phyloP scores from a whole-genome alignment of 192 early-diverging fungal species.

The Linnemannia exigua region DNA sequence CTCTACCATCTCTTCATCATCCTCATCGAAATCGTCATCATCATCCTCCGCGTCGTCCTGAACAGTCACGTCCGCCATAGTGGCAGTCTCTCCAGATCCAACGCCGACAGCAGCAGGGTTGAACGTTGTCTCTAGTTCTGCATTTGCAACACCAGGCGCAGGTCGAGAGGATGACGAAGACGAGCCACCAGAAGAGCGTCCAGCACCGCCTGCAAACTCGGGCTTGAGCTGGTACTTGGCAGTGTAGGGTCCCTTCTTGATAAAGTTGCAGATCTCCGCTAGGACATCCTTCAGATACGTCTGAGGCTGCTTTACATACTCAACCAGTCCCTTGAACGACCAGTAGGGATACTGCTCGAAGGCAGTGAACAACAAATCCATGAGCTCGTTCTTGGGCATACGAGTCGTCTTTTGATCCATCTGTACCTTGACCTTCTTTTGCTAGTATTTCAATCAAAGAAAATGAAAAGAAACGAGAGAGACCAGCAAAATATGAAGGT shows the following conservation, averaged over 20 bases:
- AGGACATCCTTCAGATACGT: conserved; percentile 89
- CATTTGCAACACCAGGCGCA: conserved; percentile 8
- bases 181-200: background rate
- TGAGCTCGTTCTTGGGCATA: conserved; percentile 86
- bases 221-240: conserved; percentile 88
- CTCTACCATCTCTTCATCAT: conserved; percentile 46
- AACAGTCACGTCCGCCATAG: conserved; percentile 23
- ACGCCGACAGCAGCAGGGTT: conserved; percentile 52
- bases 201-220: conserved; percentile 74
- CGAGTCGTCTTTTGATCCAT: conserved; percentile 85
- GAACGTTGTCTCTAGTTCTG: conserved; percentile 46
- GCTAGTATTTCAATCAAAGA: conserved; percentile 32
- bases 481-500: too few relatives aligned
- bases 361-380: conserved; percentile 84
- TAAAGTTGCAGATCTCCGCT: conserved; percentile 81
- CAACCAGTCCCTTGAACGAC: conserved; percentile 87
- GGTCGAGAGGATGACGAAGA: background rate
- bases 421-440: conserved; percentile 63
- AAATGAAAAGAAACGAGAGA: background rate
- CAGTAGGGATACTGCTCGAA: conserved; percentile 89
- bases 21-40: conserved; percentile 57
- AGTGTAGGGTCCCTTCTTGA: conserved; percentile 88
- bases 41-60: conserved; percentile 59
- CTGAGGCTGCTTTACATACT: conserved; percentile 86
- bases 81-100: conserved; percentile 36